Evolutionary conservation across 495 filamentous ascomycete genomes (phyloP), one percentile per base, ranked within the genome.

Genomic region (Polyplosphaeria fusca): DNA sequence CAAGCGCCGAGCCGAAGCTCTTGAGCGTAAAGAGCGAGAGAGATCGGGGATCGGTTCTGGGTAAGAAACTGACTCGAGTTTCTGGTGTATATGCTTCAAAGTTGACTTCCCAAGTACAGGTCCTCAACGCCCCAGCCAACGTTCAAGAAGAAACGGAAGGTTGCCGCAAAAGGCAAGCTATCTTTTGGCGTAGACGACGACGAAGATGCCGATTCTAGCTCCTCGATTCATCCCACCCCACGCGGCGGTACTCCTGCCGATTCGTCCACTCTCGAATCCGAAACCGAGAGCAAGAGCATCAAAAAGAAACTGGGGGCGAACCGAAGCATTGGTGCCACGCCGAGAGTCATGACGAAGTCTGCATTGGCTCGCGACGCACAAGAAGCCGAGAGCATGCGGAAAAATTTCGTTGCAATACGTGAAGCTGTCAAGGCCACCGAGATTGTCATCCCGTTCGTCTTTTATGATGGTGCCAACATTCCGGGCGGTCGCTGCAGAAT

Each of bases 401-500:
- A 88, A 57, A 88, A 96, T 64, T 98, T 96, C 62, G 58, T 95
- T 26, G 71, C 72, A 7, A 79, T 92, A 65, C 93, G 96, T 69
- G 88, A 94, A 43, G 82, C 84, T 1, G 86, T 97, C 52, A 96
- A 94, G 73, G 82, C 82, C 28, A 89, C 91, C 22, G 90, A 96
- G 66, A 89, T 98, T 19, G 75, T 86, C 37, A 88, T 98, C 2
- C 93, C 93, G 0, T 98, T 98, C 71, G 89, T 96, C 20, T 97
- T 98, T 67, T 97, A 95, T 71, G 94, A 98, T 55, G 93, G 93
- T n/a, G 94, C 89, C 3, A 92, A 93, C 70, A 91, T 88, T n/a
- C 85, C 91, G 1, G 85, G 88, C 23, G 86, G 94, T 19, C 74
- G 78, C 18, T 92, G 84, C 66, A 82, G 82, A 59, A 82, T 96